Conservation (phyloP, 768 basidiomycete species). For the Paxillus involutus region DNA sequence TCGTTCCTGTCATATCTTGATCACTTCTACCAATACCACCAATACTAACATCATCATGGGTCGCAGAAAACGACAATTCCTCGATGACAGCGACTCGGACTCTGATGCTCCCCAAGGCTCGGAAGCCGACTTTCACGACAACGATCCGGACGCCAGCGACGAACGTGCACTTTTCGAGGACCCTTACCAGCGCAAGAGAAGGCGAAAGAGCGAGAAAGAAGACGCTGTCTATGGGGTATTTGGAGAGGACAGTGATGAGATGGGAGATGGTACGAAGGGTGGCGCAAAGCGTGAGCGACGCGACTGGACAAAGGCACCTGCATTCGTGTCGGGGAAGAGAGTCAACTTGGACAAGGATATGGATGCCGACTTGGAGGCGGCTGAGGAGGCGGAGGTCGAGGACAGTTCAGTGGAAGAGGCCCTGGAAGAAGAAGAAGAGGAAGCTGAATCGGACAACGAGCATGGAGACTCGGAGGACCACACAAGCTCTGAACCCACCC, state of each 20-base stretch:
- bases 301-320: conserved; percentile 77
- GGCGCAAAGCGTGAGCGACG: conserved; percentile 39
- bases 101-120: conserved; percentile 68
- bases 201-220: conserved; percentile 65
- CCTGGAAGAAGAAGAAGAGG: conserved; percentile 33
- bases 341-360: conserved; percentile 43
- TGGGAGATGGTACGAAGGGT: conserved; percentile 34
- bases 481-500: conserved; percentile 50
- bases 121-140: conserved; percentile 49
- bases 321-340: conserved; percentile 63
- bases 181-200: conserved; percentile 71
- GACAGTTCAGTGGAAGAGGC: conserved; percentile 33
- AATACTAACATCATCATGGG: conserved; percentile 47
- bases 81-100: conserved; percentile 73
- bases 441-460: conserved; percentile 31
- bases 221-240: conserved; percentile 78
- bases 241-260: conserved; percentile 70
- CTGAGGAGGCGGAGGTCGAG: conserved; percentile 36
- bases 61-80: conserved; percentile 71
- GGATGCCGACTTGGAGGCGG: conserved; percentile 36
- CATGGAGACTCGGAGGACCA: conserved; percentile 31
- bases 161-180: conserved; percentile 77
- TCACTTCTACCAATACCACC: neutral
- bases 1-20: neutral
- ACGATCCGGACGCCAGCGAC: conserved; percentile 62